These are phyloP conservation scores for Penstemon eatonii DNA, from an alignment of 257 asterid species.

Conservation along the genomic window DNA sequence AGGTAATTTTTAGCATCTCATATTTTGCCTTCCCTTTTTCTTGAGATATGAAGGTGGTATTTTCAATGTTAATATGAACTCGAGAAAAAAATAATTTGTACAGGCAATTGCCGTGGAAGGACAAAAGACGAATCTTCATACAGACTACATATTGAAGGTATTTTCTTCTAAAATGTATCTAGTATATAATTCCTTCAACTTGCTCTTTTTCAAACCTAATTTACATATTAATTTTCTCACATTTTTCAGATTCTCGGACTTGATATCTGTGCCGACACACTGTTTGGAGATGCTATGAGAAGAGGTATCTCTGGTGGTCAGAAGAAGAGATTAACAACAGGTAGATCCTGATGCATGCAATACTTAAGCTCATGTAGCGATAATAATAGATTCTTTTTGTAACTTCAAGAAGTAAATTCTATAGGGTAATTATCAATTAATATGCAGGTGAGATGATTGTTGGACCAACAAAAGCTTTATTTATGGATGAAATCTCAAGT, in stretches of 20 bases:
- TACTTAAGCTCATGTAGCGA: background rate
- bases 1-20: slow-evolving; percentile 39
- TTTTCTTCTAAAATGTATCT: background rate
- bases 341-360: slow-evolving; percentile 23
- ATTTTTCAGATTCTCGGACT: slow-evolving; percentile 48
- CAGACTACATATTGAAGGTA: slow-evolving; percentile 48
- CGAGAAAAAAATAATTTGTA: background rate
- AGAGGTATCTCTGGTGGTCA: slow-evolving; percentile 65
- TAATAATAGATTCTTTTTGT: background rate
- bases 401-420: background rate
- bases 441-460: slow-evolving; percentile 56
- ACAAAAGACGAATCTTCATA: slow-evolving; percentile 38
- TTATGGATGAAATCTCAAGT: slow-evolving; percentile 60
- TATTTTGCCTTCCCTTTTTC: background rate
- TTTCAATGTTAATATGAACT: background rate
- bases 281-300: slow-evolving; percentile 53
- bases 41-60: background rate
- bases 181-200: background rate
- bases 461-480: slow-evolving; percentile 53
- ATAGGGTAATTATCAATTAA: background rate
- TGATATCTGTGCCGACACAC: slow-evolving; percentile 52
- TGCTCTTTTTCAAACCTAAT: too few relatives aligned
- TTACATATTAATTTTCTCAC: background rate
- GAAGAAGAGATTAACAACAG: slow-evolving; percentile 59
- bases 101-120: slow-evolving; percentile 48